Evolutionary conservation across 140 eudicot genomes (phyloP), one percentile per base, ranked within the genome.

Genomic region (Anethum foeniculum): DNA sequence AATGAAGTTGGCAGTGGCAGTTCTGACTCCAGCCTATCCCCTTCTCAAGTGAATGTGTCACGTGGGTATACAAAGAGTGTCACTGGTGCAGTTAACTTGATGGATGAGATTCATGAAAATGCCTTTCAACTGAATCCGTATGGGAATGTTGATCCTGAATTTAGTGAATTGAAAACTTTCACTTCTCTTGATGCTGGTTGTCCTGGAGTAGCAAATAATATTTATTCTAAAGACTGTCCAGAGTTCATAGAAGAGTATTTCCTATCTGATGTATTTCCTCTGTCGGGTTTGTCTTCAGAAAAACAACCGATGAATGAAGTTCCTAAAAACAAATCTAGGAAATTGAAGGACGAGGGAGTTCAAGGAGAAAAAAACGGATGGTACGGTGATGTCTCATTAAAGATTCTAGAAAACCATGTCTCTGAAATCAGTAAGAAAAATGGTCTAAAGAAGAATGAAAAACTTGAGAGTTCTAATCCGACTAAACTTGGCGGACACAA

Each of bases 81-180:
- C 30, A 73, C 85, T 69, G 83, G 67, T 58, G 49, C 81, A 77
- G 80, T 77, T 76, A 88, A 88, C 69, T 87, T 89, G 81, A 88
- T 95, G 99, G 96, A 91, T 83, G 93, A 89, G 81, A 87, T 96
- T 82, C 82, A 87, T 81, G 98, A 96, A 89, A 92, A 93, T 75
- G 93, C 91, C 38, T 96, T 96, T 84, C 83, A 77, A 83, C 85
- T 87, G 64, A 80, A 85, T 73, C 86, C 79, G 16, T 79, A 80
- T 69, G 58, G 73, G 52, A 82, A 75, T 44, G 77, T 80, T 44
- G 82, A 77, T 62, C 80, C 78, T 77, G 85, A 77, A 58, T 15
- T 36, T 44, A 25, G 25, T 76, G 87, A 77, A 62, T 51, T 87
- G 32, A 77, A 71, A 64, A 51, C 77, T 71, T 23, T 4, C 64